Evolutionary conservation across 73 alveolate genomes (phyloP).

Genomic region (Durusdinium trenchii): DNA sequence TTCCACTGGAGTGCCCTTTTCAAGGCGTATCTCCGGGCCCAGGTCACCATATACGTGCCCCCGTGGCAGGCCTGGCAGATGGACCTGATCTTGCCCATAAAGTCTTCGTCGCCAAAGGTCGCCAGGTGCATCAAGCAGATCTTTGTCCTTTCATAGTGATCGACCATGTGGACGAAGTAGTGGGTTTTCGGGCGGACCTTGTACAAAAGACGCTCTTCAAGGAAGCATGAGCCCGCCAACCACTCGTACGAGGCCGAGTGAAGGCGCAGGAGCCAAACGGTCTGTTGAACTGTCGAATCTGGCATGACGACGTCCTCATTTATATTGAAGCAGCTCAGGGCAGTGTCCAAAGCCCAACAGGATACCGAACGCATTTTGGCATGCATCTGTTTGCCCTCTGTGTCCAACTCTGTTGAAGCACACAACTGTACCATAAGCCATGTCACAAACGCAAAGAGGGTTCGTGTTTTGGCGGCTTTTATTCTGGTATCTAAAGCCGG

Average conservation of each 20-base stretch:
- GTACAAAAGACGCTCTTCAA: background rate
- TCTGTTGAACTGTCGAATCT: background rate
- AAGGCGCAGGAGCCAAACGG: slow-evolving; percentile 5
- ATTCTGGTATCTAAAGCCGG: background rate
- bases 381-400: background rate
- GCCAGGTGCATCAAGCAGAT: background rate
- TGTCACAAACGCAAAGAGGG: background rate
- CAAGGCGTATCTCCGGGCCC: slow-evolving; percentile 48
- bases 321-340: background rate
- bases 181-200: slow-evolving; percentile 17
- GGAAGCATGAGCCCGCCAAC: background rate
- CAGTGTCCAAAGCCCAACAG: slow-evolving; percentile 31
- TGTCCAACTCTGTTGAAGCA: background rate
- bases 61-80: slow-evolving; percentile 2
- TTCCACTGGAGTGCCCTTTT: slow-evolving; percentile 4
- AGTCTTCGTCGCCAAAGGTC: slow-evolving; percentile 17
- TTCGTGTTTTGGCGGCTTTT: slow-evolving; percentile 9
- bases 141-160: background rate
- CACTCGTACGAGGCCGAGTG: slow-evolving; percentile 6
- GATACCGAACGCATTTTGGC: slow-evolving; percentile 9
- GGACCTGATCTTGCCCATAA: slow-evolving; percentile 9
- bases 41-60: background rate
- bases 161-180: background rate
- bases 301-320: background rate
- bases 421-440: background rate